These are phyloP conservation scores for Cyberlindnera lachancei DNA, from an alignment of 805 yeast species.

Conservation along the genomic window DNA sequence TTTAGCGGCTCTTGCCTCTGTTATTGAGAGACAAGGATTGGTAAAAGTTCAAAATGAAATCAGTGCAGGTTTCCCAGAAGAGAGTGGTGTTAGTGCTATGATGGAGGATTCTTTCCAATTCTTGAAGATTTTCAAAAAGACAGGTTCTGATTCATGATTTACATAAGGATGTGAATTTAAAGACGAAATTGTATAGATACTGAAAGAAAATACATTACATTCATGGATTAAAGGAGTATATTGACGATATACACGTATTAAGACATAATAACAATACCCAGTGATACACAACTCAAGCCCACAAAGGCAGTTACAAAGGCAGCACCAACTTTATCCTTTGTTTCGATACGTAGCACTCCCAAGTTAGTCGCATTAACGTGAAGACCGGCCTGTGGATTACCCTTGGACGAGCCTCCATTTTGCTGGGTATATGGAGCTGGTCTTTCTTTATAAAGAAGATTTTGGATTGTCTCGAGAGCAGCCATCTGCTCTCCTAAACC, in stretches of 20 bases:
- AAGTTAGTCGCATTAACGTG: too few species aligned
- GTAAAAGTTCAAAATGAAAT: slow-evolving; percentile 69
- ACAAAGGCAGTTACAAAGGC: too few species aligned
- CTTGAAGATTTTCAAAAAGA: slow-evolving; percentile 23
- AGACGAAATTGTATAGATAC: too few species aligned
- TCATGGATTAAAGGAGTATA: too few species aligned
- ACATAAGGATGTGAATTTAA: too few species aligned
- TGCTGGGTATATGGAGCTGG: slow-evolving; percentile 55
- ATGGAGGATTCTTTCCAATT: slow-evolving; percentile 45
- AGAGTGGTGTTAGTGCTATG: slow-evolving; percentile 48
- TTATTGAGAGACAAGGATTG: slow-evolving; percentile 71
- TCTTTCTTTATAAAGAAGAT: slow-evolving; percentile 26
- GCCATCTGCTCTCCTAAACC: slow-evolving; percentile 91
- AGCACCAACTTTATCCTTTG: slow-evolving; percentile 60
- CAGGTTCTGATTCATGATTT: slow-evolving; percentile 1
- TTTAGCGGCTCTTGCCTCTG: slow-evolving; percentile 44
- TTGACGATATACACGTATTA: too few species aligned
- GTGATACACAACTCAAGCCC: too few species aligned
- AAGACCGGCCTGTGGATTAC: slow-evolving; percentile 64
- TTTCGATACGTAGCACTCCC: too few species aligned
- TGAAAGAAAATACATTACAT: too few species aligned
- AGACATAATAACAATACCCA: too few species aligned
- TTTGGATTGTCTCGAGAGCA: slow-evolving; percentile 62
- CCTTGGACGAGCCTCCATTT: slow-evolving; percentile 65
- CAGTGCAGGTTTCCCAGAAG: slow-evolving; percentile 54